Evolutionary conservation across 2,329 filamentous ascomycete genomes (phyloP).

Genomic region (Alternaria novae-zelandiae): DNA sequence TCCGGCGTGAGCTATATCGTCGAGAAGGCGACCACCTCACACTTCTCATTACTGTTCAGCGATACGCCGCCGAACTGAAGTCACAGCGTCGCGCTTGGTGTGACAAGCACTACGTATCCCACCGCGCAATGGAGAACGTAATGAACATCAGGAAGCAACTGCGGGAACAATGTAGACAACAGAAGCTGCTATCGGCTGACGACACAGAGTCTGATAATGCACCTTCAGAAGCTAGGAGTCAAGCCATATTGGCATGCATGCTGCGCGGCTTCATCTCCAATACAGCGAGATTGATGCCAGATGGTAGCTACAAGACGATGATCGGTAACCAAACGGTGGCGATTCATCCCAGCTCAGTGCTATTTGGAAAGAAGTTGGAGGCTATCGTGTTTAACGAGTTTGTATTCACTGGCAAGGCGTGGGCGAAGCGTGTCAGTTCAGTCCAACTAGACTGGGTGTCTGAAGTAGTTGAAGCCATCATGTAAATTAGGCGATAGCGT

Average conservation of each 20-base stretch:
- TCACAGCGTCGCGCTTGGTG: slow-evolving; percentile 67
- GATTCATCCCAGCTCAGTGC: slow-evolving; percentile 67
- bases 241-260: slow-evolving; percentile 64
- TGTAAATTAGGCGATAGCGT: slow-evolving; percentile 16
- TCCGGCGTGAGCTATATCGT: slow-evolving; percentile 62
- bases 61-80: slow-evolving; percentile 63
- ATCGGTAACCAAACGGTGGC: slow-evolving; percentile 67
- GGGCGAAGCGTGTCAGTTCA: slow-evolving; percentile 67
- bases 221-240: slow-evolving; percentile 52
- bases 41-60: slow-evolving; percentile 65
- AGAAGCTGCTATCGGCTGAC: slow-evolving; percentile 48
- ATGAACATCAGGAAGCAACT: slow-evolving; percentile 71
- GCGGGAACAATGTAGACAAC: slow-evolving; percentile 60
- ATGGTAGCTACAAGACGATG: slow-evolving; percentile 67
- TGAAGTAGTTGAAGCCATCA: slow-evolving; percentile 52
- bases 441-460: slow-evolving; percentile 69
- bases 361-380: slow-evolving; percentile 64
- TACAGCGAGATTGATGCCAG: slow-evolving; percentile 64
- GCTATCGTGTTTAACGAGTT: slow-evolving; percentile 71
- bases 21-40: slow-evolving; percentile 70
- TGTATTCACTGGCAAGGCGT: slow-evolving; percentile 69
- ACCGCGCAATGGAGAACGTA: slow-evolving; percentile 69
- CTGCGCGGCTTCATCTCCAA: slow-evolving; percentile 66
- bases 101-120: slow-evolving; percentile 63
- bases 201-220: slow-evolving; percentile 14